These are phyloP conservation scores for Gracilaria domingensis DNA, from an alignment of 23 red algal genomes.

Conservation along the genomic window DNA sequence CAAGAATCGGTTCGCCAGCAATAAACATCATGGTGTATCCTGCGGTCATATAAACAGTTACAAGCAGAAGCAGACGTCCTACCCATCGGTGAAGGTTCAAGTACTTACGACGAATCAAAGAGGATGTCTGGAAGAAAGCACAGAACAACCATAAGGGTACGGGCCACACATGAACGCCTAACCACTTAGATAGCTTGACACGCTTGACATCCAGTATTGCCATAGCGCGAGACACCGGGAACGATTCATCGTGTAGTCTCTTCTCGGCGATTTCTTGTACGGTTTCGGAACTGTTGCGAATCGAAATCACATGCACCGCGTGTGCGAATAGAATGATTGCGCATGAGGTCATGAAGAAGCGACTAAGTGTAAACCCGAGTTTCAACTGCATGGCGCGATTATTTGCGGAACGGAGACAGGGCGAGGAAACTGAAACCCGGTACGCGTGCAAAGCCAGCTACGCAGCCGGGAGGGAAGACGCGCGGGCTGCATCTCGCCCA, in stretches of 20 bases:
- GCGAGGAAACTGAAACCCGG: neutral
- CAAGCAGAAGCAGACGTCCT: neutral
- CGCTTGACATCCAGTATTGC: neutral
- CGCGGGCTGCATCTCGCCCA: no score
- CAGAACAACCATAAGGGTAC: slow-evolving; percentile 24
- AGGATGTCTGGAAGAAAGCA: slow-evolving; percentile 4
- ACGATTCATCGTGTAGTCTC: neutral
- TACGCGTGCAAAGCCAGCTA: no score
- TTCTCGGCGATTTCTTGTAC: neutral
- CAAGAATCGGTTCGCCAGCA: neutral
- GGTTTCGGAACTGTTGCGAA: neutral
- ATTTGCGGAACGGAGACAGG: neutral
- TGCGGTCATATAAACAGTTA: neutral
- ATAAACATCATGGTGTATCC: neutral
- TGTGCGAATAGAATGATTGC: neutral
- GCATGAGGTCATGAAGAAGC: neutral
- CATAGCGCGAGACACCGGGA: neutral
- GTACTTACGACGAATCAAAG: neutral
- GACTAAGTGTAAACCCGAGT: neutral
- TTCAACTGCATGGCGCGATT: neutral
- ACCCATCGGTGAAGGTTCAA: neutral
- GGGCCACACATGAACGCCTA: slow-evolving; percentile 10
- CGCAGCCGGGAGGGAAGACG: no score
- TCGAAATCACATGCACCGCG: neutral
- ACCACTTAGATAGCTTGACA: slow-evolving; percentile 5